phyloP scores from a whole-genome alignment of 345 rosid genomes.

The Lepidium didymum region DNA sequence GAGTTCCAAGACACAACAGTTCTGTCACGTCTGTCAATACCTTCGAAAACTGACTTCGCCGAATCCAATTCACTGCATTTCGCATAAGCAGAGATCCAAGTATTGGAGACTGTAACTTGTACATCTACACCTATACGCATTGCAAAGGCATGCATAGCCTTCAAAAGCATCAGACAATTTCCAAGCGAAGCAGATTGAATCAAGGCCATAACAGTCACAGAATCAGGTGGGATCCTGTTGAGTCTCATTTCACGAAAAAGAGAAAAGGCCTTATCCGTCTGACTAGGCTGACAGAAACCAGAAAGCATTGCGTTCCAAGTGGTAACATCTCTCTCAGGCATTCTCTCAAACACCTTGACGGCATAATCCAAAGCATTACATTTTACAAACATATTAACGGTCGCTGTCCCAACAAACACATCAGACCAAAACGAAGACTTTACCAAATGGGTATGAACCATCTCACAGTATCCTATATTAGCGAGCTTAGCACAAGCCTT shows the following conservation, averaged over 20 bases:
- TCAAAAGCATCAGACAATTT: constrained; percentile 24
- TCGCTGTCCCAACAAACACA: constrained; percentile 43
- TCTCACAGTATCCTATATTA: constrained; percentile 16
- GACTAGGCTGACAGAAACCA: constrained; percentile 43
- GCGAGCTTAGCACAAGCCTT: constrained; percentile 56
- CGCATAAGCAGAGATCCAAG: constrained; percentile 50
- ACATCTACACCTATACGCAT: constrained; percentile 40
- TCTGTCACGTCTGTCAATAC: constrained; percentile 29
- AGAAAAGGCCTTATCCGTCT: constrained; percentile 13
- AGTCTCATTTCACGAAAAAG: constrained; percentile 44
- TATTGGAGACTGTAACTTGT: constrained; percentile 51
- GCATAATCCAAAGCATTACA: constrained; percentile 34
- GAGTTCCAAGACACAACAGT: constrained; percentile 55
- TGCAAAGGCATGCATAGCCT: constrained; percentile 44
- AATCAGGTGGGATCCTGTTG: constrained; percentile 37
- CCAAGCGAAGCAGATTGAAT: constrained; percentile 23
- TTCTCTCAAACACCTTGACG: constrained; percentile 37
- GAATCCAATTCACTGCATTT: constrained; percentile 49
- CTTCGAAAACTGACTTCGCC: constrained; percentile 42
- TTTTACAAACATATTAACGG: constrained; percentile 43
- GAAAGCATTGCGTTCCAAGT: constrained; percentile 59
- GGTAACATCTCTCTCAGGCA: constrained; percentile 47
- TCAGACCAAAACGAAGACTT: constrained; percentile 42
- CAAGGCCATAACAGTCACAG: constrained; percentile 48
- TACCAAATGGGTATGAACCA: constrained; percentile 38